Percentiles rank a stretch among this genome's conserved stretches.
These are phyloP conservation scores for Aureobasidium uvarum DNA, from an alignment of 2,329 filamentous ascomycete species.

Conservation along the genomic window DNA sequence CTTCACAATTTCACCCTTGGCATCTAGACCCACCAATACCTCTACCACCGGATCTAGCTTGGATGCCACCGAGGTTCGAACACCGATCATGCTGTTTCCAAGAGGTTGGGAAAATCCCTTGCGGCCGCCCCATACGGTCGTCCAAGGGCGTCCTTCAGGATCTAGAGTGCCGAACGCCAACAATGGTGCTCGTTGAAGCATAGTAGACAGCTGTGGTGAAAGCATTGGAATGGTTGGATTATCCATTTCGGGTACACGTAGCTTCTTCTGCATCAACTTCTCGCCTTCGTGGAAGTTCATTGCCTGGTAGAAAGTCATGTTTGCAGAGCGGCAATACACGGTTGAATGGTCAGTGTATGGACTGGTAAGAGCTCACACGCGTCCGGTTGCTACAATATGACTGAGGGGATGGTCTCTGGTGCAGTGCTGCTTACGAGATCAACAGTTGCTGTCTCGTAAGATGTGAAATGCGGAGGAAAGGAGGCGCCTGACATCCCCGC, in stretches of 20 bases:
- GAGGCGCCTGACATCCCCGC: not conserved
- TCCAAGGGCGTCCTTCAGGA: constrained; percentile 65
- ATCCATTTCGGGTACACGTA: constrained; percentile 56
- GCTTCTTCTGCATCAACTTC: constrained; percentile 59
- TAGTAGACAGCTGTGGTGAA: constrained; percentile 58
- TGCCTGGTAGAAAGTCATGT: constrained; percentile 47
- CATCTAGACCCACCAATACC: constrained; percentile 55
- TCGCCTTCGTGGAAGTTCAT: constrained; percentile 66
- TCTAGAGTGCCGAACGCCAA: constrained; percentile 74
- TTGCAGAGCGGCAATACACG: not conserved
- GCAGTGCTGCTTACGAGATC: not conserved
- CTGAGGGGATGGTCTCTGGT: not conserved
- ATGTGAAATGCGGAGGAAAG: not conserved
- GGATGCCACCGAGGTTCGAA: constrained; percentile 61
- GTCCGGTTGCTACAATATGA: not conserved
- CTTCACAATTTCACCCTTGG: constrained; percentile 47
- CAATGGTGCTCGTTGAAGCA: constrained; percentile 63
- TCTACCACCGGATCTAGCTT: constrained; percentile 67
- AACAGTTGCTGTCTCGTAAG: not conserved
- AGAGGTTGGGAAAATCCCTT: constrained; percentile 65
- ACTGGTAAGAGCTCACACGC: not conserved
- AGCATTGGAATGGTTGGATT: constrained; percentile 69
- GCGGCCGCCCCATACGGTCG: constrained; percentile 73
- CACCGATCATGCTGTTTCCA: constrained; percentile 61
- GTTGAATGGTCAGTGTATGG: not conserved